These are phyloP conservation scores for grape (Vitis vinifera) DNA, from an alignment of 164 flowering plant genomes.

Conservation along the genomic window DNA sequence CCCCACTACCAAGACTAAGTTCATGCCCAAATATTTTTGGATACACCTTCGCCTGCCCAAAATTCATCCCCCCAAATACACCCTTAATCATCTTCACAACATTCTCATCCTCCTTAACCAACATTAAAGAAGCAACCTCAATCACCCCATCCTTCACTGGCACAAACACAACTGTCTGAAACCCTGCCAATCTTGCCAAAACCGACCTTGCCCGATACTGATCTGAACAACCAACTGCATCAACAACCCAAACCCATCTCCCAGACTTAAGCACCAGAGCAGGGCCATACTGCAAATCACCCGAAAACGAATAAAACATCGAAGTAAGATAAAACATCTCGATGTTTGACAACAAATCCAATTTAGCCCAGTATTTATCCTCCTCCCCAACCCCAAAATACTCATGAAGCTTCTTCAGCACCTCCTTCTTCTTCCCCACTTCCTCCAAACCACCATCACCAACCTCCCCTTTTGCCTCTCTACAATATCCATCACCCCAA, in stretches of 20 bases:
- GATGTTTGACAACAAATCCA: slow-evolving; percentile 49
- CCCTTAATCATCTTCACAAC: slow-evolving; percentile 42
- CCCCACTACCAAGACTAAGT: slow-evolving; percentile 48
- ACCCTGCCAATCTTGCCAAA: slow-evolving; percentile 55
- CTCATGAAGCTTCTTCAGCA: slow-evolving; percentile 58
- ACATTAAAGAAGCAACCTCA: slow-evolving; percentile 65
- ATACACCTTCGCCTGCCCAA: slow-evolving; percentile 25
- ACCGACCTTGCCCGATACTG: slow-evolving; percentile 52
- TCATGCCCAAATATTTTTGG: slow-evolving; percentile 76
- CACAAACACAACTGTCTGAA: slow-evolving; percentile 61
- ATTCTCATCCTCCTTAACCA: slow-evolving; percentile 53
- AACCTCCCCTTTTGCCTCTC: slow-evolving; percentile 26
- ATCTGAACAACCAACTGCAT: slow-evolving; percentile 36
- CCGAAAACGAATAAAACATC: slow-evolving; percentile 56
- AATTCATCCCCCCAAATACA: slow-evolving; percentile 38
- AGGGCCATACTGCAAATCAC: slow-evolving; percentile 46
- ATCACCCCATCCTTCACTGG: slow-evolving; percentile 76
- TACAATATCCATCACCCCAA: slow-evolving; percentile 77
- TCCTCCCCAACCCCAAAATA: slow-evolving; percentile 53
- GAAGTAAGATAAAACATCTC: slow-evolving; percentile 76
- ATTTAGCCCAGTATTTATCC: slow-evolving; percentile 28
- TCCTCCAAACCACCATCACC: slow-evolving; percentile 16
- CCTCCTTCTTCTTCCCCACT: slow-evolving; percentile 24
- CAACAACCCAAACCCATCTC: slow-evolving; percentile 58
- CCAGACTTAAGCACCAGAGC: slow-evolving; percentile 41